These are phyloP conservation scores for Citrus cavaleriei DNA, from an alignment of 345 rosid species.

Conservation along the genomic window DNA sequence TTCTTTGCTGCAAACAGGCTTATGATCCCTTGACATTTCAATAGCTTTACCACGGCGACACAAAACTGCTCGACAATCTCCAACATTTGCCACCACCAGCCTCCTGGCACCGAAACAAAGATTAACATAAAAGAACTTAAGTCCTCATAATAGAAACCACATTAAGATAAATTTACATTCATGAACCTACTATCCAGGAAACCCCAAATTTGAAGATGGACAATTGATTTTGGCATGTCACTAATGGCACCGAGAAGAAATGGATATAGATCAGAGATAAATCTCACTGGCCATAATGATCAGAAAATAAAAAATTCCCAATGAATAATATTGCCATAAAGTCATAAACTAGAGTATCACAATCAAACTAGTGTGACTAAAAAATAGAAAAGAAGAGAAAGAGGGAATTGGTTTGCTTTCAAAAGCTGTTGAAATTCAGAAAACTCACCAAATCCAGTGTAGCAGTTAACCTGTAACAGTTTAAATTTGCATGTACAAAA, in stretches of 20 bases:
- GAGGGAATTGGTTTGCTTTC: background rate
- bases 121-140: background rate
- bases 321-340: too few relatives aligned
- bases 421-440: background rate
- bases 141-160: background rate
- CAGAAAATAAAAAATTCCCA: background rate
- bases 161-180: background rate
- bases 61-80: conserved; percentile 86
- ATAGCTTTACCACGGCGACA: conserved; percentile 76
- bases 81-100: conserved; percentile 85
- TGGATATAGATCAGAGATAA: background rate
- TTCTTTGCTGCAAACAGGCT: conserved; percentile 63
- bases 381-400: background rate
- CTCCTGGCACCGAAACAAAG: conserved; percentile 38
- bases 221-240: background rate
- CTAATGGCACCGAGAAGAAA: background rate
- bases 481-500: background rate
- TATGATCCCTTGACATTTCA: conserved; percentile 90
- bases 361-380: background rate
- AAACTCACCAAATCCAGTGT: background rate
- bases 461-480: background rate
- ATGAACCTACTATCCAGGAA: background rate
- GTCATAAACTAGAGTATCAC: background rate
- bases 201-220: background rate
- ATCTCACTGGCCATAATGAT: background rate